These are phyloP conservation scores for Coffea eugenioides DNA, from an alignment of 257 asterid genomes.

Conservation along the genomic window DNA sequence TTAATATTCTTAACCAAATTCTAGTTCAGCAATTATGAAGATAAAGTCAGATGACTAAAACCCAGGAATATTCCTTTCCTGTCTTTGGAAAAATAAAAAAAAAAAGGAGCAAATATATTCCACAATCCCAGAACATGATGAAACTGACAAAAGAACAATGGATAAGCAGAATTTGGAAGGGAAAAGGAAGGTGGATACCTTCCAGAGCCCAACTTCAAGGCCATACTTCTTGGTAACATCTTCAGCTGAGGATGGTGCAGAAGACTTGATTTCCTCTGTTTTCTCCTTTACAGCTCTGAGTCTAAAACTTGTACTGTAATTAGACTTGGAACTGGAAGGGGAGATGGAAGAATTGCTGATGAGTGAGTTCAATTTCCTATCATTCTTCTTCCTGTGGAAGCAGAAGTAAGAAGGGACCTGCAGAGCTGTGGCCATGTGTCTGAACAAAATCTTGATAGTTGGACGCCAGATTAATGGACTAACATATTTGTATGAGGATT, in stretches of 20 bases:
- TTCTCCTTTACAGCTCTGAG: conserved; percentile 78
- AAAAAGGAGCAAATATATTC: neutral
- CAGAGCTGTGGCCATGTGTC: conserved; percentile 54
- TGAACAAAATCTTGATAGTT: neutral
- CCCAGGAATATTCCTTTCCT: neutral
- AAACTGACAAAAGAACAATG: conserved; percentile 1
- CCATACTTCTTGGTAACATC: conserved; percentile 84
- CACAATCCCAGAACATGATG: neutral
- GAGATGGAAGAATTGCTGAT: neutral
- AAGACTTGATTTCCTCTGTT: conserved; percentile 57
- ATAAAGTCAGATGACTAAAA: neutral
- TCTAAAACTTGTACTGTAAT: conserved; percentile 33
- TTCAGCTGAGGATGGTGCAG: conserved; percentile 51
- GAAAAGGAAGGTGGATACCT: conserved; percentile 38
- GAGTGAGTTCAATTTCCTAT: conserved; percentile 3
- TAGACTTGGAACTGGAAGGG: conserved; percentile 6
- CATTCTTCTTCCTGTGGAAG: conserved; percentile 17
- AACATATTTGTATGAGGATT: neutral
- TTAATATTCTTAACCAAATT: neutral
- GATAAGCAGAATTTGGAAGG: neutral
- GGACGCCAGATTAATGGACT: neutral
- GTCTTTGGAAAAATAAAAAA: neutral
- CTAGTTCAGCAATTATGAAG: neutral
- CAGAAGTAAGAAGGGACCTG: conserved; percentile 37
- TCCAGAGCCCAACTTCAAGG: conserved; percentile 98